These are phyloP conservation scores for Marasmius sp. DNA, from an alignment of 1,284 basidiomycete species.

Conservation along the genomic window DNA sequence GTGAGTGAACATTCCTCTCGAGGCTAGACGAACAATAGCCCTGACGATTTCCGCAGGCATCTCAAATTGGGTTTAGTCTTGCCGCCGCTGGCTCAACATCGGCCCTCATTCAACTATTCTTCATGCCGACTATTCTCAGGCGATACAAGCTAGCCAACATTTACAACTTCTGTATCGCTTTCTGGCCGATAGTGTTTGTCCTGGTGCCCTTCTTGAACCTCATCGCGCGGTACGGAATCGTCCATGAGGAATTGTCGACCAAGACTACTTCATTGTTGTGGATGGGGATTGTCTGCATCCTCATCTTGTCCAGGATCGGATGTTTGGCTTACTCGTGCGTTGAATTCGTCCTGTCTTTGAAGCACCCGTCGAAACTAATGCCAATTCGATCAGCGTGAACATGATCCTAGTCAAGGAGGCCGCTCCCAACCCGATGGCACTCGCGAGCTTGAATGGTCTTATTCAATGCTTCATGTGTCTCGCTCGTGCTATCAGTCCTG, in stretches of 20 bases:
- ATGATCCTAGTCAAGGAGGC: slow-evolving; percentile 1
- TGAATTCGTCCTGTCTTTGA: not conserved
- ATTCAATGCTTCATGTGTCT: slow-evolving; percentile 2
- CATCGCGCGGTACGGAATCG: slow-evolving; percentile 32
- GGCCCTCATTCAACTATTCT: slow-evolving; percentile 38
- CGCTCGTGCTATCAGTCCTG: not conserved
- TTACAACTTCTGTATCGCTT: slow-evolving; percentile 44
- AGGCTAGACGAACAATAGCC: not conserved
- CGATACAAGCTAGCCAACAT: slow-evolving; percentile 38
- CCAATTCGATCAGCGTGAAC: not conserved
- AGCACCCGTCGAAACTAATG: not conserved
- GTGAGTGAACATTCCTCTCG: slow-evolving; percentile 34
- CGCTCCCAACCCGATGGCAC: not conserved
- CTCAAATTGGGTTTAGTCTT: slow-evolving; percentile 57
- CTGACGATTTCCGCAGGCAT: slow-evolving; percentile 31
- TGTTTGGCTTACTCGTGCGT: slow-evolving; percentile 41
- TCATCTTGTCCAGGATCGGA: slow-evolving; percentile 35
- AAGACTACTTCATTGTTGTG: slow-evolving; percentile 31
- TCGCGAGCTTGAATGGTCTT: slow-evolving; percentile 1
- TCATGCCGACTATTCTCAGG: slow-evolving; percentile 43
- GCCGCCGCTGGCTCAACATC: slow-evolving; percentile 42
- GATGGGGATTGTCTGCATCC: slow-evolving; percentile 36
- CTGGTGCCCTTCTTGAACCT: slow-evolving; percentile 41
- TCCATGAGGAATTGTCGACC: slow-evolving; percentile 20
- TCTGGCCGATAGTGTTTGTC: slow-evolving; percentile 42